These are phyloP conservation scores for Macadamia integrifolia DNA, from an alignment of 164 flowering plant genomes.

Conservation along the genomic window DNA sequence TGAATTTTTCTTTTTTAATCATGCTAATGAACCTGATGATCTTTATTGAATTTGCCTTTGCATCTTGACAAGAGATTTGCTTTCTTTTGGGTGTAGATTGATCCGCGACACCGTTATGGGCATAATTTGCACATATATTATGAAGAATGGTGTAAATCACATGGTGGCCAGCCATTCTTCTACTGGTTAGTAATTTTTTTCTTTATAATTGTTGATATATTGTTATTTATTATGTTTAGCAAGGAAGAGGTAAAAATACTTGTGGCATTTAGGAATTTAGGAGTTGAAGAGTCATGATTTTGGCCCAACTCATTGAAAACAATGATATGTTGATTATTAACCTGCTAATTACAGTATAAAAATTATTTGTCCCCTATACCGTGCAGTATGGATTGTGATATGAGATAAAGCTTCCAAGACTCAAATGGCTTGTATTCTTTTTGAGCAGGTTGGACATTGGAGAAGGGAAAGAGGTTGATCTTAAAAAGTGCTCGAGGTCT, in stretches of 20 bases:
- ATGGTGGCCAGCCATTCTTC: slow-evolving; percentile 86
- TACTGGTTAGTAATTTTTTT: slow-evolving; percentile 54
- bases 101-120: slow-evolving; percentile 92
- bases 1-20: neutral
- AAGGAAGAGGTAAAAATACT: too few species aligned
- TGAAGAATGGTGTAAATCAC: slow-evolving; percentile 72
- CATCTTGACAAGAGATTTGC: too few species aligned
- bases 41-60: neutral
- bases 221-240: too few species aligned
- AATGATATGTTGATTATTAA: too few species aligned
- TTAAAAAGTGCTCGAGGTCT: slow-evolving; percentile 65
- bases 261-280: too few species aligned
- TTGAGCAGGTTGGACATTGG: slow-evolving; percentile 85
- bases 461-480: slow-evolving; percentile 76
- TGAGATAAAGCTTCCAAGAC: too few species aligned
- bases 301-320: too few species aligned
- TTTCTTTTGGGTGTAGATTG: slow-evolving; percentile 41
- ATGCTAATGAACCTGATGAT: neutral
- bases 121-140: slow-evolving; percentile 73
- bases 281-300: too few species aligned
- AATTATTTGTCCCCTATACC: too few species aligned
- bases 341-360: too few species aligned
- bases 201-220: too few species aligned
- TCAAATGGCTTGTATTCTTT: neutral
- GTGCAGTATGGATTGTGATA: too few species aligned